A percentile compares a stretch with the other conserved stretches of the same genome.
These are phyloP conservation scores for Omphalotus guepiniiformis DNA, from an alignment of 768 basidiomycete genomes.

Conservation along the genomic window DNA sequence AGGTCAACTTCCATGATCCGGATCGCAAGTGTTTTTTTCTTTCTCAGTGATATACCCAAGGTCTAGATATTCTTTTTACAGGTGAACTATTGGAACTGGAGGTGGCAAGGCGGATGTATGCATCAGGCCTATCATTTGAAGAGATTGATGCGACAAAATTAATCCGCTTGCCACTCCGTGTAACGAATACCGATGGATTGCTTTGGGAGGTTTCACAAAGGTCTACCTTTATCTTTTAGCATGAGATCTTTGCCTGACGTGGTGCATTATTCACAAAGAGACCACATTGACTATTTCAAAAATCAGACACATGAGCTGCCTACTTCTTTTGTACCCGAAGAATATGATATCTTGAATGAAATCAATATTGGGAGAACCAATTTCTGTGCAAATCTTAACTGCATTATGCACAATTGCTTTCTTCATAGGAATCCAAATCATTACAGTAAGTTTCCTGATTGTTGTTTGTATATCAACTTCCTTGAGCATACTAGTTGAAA, in stretches of 20 bases:
- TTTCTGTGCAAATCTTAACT: background rate
- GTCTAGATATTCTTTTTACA: slow-evolving; percentile 45
- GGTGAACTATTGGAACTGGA: slow-evolving; percentile 49
- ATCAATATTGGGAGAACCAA: background rate
- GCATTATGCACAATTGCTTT: too few relatives aligned
- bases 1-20: background rate
- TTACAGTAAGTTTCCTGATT: too few relatives aligned
- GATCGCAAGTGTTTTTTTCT: background rate
- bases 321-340: too few relatives aligned
- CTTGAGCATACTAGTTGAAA: too few relatives aligned
- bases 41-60: slow-evolving; percentile 12
- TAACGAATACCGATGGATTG: slow-evolving; percentile 30
- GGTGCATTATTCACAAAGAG: too few relatives aligned
- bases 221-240: slow-evolving; percentile 19
- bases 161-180: slow-evolving; percentile 19
- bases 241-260: too few relatives aligned
- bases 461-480: too few relatives aligned
- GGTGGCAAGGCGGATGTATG: slow-evolving; percentile 34
- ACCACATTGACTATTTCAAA: too few relatives aligned
- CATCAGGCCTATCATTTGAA: slow-evolving; percentile 22
- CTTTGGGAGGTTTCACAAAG: slow-evolving; percentile 41
- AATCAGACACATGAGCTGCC: too few relatives aligned
- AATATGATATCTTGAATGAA: too few relatives aligned
- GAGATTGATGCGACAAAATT: slow-evolving; percentile 34
- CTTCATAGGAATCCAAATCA: too few relatives aligned